Conservation (phyloP, 148 eudicot species). For the Dianthus caryophyllus region DNA sequence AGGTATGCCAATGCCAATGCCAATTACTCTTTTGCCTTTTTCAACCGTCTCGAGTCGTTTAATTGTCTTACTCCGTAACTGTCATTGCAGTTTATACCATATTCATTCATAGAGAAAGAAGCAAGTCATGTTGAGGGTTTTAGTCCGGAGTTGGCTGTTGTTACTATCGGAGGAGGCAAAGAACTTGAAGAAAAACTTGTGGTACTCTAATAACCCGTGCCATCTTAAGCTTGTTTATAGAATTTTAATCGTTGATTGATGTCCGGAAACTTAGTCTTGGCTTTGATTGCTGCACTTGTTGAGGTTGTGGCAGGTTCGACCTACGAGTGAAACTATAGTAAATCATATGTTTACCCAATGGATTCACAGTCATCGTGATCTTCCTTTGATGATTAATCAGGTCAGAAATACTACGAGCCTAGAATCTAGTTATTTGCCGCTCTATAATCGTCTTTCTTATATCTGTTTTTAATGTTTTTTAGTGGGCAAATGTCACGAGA, state of each 20-base stretch:
- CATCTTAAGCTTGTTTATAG: constrained; percentile 11
- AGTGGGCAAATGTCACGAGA: constrained; percentile 99
- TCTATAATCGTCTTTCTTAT: constrained; percentile 10
- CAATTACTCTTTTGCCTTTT: too few species aligned
- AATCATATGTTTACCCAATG: constrained; percentile 99
- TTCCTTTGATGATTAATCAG: constrained; percentile 97
- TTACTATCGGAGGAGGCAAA: constrained; percentile 98
- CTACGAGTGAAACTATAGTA: constrained; percentile 99
- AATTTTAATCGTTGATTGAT: constrained; percentile 6
- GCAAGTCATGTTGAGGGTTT: constrained; percentile 99
- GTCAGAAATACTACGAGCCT: constrained; percentile 29
- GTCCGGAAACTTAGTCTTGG: constrained; percentile 48
- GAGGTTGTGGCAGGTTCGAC: constrained; percentile 99
- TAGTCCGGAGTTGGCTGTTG: constrained; percentile 97
- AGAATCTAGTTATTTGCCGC: not conserved
- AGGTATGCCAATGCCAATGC: constrained; percentile 43
- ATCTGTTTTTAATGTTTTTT: constrained; percentile 16
- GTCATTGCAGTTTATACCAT: constrained; percentile 98
- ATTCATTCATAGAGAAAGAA: constrained; percentile 98
- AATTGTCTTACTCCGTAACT: too few species aligned
- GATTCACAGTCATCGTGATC: constrained; percentile 98
- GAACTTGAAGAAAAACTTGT: constrained; percentile 99
- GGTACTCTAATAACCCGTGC: constrained; percentile 42
- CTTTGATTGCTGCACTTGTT: constrained; percentile 82
- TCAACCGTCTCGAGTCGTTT: too few species aligned